Evolutionary conservation across 345 rosid genomes (phyloP), one percentile per base, ranked within the genome.

Genomic region (Eucalyptus guilfoylei): DNA sequence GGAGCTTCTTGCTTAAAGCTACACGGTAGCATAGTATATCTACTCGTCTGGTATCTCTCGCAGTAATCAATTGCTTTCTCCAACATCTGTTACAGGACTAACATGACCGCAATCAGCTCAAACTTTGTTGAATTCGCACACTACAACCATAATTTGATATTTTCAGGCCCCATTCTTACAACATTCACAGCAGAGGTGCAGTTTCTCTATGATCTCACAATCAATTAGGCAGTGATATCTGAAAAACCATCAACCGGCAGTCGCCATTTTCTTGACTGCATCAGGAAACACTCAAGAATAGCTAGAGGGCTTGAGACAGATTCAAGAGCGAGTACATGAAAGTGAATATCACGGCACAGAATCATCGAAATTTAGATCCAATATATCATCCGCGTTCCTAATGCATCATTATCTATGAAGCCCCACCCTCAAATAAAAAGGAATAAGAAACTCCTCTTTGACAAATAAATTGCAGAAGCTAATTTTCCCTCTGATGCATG

Each of bases 1-100:
- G 92, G 91, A 97, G 96, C 91, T 95, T 97, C 90, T 94, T 96
- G 89, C 96, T 94, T 86, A 97, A 90, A 49, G 96, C 96, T 52
- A 96, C 87, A 28, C 99, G 99, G 90, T 97, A 96, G 90, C 98
- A 96, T 28, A 97, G 95, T 88, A 96, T 95, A 89, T 96, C 98
- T 49, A 96, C 98, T 87, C 98, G 95, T 91, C 98, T 89, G 3
- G 99, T 96, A 88, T 95, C 97, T 85, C 91, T 96, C 1, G 99
- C 98, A 49, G 90, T 90, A 91, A 93, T 89, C 93, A 97, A 87
- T 91, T 97, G 99, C 89, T 97, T 97, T 94, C 95, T 96, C 99
- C 98, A 96, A 92, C 99, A 95, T 90, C 99, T 97, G 89, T 76
- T 30, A 26, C 87, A 91, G 69, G 54, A 69, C 87, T 32, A 40